Conservation (phyloP, 805 yeast genomes). For the Wickerhamiella qilinensis region DNA sequence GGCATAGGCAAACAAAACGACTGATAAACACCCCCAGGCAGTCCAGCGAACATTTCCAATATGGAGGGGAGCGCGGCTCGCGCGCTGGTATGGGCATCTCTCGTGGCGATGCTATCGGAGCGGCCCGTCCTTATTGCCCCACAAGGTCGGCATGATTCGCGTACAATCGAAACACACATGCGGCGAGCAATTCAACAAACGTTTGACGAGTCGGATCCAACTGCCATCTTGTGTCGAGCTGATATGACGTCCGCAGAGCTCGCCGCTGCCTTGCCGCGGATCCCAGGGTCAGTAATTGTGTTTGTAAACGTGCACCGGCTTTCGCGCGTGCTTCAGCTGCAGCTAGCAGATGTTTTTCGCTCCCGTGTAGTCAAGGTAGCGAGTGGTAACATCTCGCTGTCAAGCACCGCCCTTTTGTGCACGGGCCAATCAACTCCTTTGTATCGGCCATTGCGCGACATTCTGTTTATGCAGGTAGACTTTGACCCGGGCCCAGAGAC, state of each 20-base stretch:
- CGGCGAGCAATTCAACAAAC: not conserved
- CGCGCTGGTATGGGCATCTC: not conserved
- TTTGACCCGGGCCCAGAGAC: not conserved
- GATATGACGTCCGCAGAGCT: conserved; percentile 68
- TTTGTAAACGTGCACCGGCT: not conserved
- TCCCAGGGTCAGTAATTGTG: not conserved
- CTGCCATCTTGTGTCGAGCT: conserved; percentile 57
- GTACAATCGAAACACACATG: not conserved
- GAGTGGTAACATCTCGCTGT: not conserved
- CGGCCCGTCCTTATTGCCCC: not conserved
- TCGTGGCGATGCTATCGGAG: not conserved
- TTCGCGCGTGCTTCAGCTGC: not conserved
- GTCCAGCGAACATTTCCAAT: not conserved
- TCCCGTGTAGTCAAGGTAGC: not conserved
- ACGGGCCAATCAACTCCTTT: not conserved
- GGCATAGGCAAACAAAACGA: too few relatives aligned
- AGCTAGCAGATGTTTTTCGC: not conserved
- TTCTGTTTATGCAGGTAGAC: not conserved
- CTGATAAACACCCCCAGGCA: too few relatives aligned
- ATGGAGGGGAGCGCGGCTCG: not conserved
- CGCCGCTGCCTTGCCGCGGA: conserved; percentile 8
- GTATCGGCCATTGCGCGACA: not conserved
- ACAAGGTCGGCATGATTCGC: not conserved
- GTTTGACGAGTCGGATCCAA: not conserved
- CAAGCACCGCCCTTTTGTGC: not conserved